A percentile compares a stretch with the other conserved stretches of the same genome.
Conservation (phyloP, 305 asterid species). For the Fraxinus angustifolia region DNA sequence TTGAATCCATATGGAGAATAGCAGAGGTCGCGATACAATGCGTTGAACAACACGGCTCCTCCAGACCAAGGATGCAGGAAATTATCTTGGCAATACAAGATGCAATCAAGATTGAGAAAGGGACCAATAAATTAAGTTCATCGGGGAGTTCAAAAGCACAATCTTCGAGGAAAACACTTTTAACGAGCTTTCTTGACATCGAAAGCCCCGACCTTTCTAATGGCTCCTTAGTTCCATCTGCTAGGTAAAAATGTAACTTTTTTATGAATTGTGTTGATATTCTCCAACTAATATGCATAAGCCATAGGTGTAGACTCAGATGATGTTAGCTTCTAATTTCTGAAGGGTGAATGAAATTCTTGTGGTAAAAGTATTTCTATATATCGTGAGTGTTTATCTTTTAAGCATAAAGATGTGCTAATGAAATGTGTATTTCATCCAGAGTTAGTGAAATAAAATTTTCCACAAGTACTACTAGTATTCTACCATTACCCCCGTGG, state of each 20-base stretch:
- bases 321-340: constrained; percentile 23
- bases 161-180: constrained; percentile 76
- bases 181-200: constrained; percentile 85
- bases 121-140: constrained; percentile 57
- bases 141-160: constrained; percentile 59
- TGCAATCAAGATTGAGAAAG: constrained; percentile 76
- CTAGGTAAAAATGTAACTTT: constrained; percentile 43
- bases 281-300: constrained; percentile 10
- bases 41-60: constrained; percentile 67
- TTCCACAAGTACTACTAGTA: neutral
- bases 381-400: neutral
- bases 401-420: neutral
- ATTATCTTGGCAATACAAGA: constrained; percentile 77
- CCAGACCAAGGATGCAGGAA: constrained; percentile 95
- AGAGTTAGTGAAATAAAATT: neutral
- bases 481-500: neutral
- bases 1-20: constrained; percentile 81
- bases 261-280: neutral
- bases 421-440: neutral
- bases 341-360: neutral
- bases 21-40: constrained; percentile 93
- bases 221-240: constrained; percentile 71
- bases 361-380: constrained; percentile 7
- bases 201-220: constrained; percentile 82
- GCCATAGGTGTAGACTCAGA: constrained; percentile 22